phyloP scores from a whole-genome alignment of 208 protist genomes.

The Leishmania braziliensis region DNA sequence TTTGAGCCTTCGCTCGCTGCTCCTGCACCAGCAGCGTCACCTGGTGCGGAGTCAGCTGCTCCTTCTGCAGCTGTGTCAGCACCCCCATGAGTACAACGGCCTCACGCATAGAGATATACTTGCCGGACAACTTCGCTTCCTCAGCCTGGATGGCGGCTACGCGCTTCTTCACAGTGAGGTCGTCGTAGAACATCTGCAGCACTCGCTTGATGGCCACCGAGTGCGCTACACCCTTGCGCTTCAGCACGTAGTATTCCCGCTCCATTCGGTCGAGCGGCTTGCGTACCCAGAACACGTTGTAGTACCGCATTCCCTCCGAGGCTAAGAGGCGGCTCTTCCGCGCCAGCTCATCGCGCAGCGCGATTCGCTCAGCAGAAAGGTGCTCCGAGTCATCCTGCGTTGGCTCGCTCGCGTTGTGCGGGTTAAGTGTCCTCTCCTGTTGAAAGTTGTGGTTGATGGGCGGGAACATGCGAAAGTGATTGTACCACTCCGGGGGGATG shows the following conservation, averaged over 20 bases:
- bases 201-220: constrained; percentile 79
- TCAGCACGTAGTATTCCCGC: constrained; percentile 84
- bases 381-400: constrained; percentile 71
- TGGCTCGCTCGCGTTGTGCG: constrained; percentile 73
- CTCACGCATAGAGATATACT: constrained; percentile 92
- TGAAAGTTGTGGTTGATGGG: constrained; percentile 90
- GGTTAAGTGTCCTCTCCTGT: constrained; percentile 91
- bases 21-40: constrained; percentile 65
- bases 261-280: constrained; percentile 93
- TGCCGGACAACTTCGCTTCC: constrained; percentile 88
- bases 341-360: constrained; percentile 81
- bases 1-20: constrained; percentile 43
- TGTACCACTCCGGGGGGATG: constrained; percentile 93
- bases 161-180: constrained; percentile 83
- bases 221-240: constrained; percentile 71
- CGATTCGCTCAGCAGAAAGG: constrained; percentile 64
- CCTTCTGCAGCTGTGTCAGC: constrained; percentile 79
- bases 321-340: constrained; percentile 83
- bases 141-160: constrained; percentile 86
- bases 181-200: constrained; percentile 77
- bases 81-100: constrained; percentile 84
- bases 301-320: constrained; percentile 91
- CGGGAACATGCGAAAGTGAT: constrained; percentile 93
- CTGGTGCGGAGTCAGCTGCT: constrained; percentile 89
- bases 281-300: constrained; percentile 92